Percentiles rank a stretch among this genome's conserved stretches.
Evolutionary conservation across 2,329 filamentous ascomycete species (phyloP).

Genomic region (Curvularia sp.): DNA sequence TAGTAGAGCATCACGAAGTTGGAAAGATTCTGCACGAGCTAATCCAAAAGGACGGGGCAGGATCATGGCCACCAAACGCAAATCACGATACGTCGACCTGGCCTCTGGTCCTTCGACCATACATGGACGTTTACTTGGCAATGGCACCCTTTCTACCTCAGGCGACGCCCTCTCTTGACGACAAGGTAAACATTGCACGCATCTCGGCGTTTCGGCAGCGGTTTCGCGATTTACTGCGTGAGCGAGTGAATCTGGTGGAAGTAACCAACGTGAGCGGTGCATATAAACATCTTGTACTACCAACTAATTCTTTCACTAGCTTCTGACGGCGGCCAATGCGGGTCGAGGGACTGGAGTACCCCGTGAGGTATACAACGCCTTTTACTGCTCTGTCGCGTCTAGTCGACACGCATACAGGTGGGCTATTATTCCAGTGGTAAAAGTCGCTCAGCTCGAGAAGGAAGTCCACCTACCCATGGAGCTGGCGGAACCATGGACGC

Average conservation of each 20-base stretch:
- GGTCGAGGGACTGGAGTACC: constrained; percentile 1
- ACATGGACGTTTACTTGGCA: constrained; percentile 11
- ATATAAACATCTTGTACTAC: neutral
- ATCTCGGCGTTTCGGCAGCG: constrained; percentile 4
- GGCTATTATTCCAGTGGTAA: constrained; percentile 10
- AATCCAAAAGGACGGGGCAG: constrained; percentile 9
- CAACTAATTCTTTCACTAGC: neutral
- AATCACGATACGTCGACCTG: constrained; percentile 6
- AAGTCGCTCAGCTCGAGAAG: constrained; percentile 11
- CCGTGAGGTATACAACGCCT: constrained; percentile 7
- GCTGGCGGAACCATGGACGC: constrained; percentile 1
- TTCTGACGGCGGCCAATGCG: neutral
- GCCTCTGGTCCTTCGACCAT: constrained; percentile 4
- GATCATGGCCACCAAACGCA: constrained; percentile 11
- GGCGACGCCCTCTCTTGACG: constrained; percentile 5
- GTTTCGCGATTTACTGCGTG: neutral
- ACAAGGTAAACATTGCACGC: constrained; percentile 1
- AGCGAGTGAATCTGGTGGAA: constrained; percentile 2
- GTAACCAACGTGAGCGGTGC: neutral
- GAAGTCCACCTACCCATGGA: constrained; percentile 5
- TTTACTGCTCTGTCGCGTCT: constrained; percentile 10
- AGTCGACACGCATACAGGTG: constrained; percentile 8
- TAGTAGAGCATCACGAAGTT: constrained; percentile 1
- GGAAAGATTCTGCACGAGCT: neutral
- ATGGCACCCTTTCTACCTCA: constrained; percentile 7